Evolutionary conservation across 495 filamentous ascomycete species (phyloP), one percentile per base, ranked within the genome.

Genomic region (Evansstolkia leycettana): DNA sequence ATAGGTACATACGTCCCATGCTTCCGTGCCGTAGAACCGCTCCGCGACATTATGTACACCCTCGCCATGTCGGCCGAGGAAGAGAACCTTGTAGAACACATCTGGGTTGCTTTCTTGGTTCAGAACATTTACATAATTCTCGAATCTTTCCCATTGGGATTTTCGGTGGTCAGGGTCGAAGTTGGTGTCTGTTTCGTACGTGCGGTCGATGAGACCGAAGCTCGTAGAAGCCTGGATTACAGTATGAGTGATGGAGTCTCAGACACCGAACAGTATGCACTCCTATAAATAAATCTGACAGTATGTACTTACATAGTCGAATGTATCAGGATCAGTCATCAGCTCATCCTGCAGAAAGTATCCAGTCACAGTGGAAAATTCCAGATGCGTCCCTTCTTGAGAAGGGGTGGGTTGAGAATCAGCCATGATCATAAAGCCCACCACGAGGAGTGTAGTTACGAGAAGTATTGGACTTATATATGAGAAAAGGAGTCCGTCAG

Each of bases 271-370:
- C 14, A 31, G 13, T 12, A 31, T 15, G 24, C 14, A 31, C 6
- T 11, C 14, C 7, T 33, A 16, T 33, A 17, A 6, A 33, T 33
- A 17, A 33, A 5, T 3, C 6, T 17, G 30, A 17, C 17, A 33
- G 17, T 16, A 33, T 5, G 13, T 19, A 17, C 54, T 54, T 58
- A 81, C 78, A 52, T 78, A 87, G 57, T 84, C 75, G 51, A 86
- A 88, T 1, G 57, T 72, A 8, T 51, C 54, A 4, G 75, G 60
- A 47, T 84, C 64, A 0, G 83, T 88, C 20, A 51, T 46, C 0
- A 66, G 64, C 14, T 84, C 70, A 54, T 85, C 81, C 53, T 87
- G 83, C 2, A 71, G 58, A 51, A 87, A 89, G 47, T 75, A 81
- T 1, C 80, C 82, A 2, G 68, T 52, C 2, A 84, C 70, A 7